Evolutionary conservation across 352 stramenopile species (phyloP).

Genomic region (Phytophthora cryptogea): DNA sequence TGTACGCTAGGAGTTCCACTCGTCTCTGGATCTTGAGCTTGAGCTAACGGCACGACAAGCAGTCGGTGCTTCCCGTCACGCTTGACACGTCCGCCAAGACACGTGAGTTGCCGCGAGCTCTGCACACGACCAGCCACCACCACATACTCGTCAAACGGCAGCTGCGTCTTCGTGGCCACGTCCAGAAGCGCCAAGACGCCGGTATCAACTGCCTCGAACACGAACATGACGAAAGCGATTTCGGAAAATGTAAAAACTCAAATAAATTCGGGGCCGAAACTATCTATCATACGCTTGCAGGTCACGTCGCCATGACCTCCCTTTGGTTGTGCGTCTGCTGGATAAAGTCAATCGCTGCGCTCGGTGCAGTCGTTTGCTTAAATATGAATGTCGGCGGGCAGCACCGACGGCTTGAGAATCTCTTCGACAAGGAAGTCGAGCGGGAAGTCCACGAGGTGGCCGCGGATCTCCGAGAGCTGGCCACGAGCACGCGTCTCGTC

Average conservation of each 20-base stretch:
- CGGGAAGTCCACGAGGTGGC: slow-evolving; percentile 86
- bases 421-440: slow-evolving; percentile 86
- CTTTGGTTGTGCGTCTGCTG: slow-evolving; percentile 14
- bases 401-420: slow-evolving; percentile 81
- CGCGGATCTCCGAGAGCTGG: slow-evolving; percentile 81
- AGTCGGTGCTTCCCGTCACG: slow-evolving; percentile 42
- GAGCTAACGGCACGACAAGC: slow-evolving; percentile 51
- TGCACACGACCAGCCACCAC: slow-evolving; percentile 53
- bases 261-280: slow-evolving; percentile 2
- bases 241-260: slow-evolving; percentile 17
- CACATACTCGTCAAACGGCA: slow-evolving; percentile 64
- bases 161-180: slow-evolving; percentile 44
- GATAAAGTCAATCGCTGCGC: slow-evolving; percentile 7
- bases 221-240: slow-evolving; percentile 44
- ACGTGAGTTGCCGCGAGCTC: slow-evolving; percentile 54
- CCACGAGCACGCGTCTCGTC: slow-evolving; percentile 70
- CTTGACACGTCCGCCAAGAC: slow-evolving; percentile 62
- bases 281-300: slow-evolving; percentile 21
- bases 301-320: background rate
- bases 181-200: slow-evolving; percentile 37
- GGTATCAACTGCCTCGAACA: slow-evolving; percentile 38
- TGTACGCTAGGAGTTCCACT: slow-evolving; percentile 31
- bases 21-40: slow-evolving; percentile 3
- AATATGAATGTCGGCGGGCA: slow-evolving; percentile 87
- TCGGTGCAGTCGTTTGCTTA: slow-evolving; percentile 42